Percentiles rank a stretch among this genome's conserved stretches.
Conservation (phyloP, 345 rosid genomes). For the Erysimum cheiranthoides region DNA sequence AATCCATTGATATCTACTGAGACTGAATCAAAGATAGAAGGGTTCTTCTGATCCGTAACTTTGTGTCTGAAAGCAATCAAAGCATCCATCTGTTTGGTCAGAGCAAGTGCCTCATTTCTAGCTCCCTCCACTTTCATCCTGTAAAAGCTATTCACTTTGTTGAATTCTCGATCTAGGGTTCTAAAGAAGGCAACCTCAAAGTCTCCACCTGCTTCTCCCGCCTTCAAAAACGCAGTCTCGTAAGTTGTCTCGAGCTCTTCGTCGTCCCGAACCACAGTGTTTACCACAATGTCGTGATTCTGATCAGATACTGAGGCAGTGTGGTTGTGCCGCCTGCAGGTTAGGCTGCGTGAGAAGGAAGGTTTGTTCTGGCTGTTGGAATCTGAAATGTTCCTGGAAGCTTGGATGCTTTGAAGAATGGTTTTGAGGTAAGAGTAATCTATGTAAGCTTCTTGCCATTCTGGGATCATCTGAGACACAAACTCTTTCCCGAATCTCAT, state of each 20-base stretch:
- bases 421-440: conserved; percentile 64
- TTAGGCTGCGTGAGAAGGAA: conserved; percentile 50
- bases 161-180: conserved; percentile 52
- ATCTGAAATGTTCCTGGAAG: conserved; percentile 42
- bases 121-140: conserved; percentile 32
- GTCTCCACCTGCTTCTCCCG: conserved; percentile 47
- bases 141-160: conserved; percentile 46
- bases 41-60: conserved; percentile 58
- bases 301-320: conserved; percentile 2
- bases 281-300: conserved; percentile 40
- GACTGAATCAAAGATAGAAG: conserved; percentile 4
- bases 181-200: conserved; percentile 49
- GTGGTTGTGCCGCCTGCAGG: conserved; percentile 31
- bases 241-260: conserved; percentile 20
- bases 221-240: conserved; percentile 46
- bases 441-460: conserved; percentile 86
- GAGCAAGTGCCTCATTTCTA: conserved; percentile 28
- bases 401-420: conserved; percentile 52
- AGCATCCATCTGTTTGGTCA: conserved; percentile 49
- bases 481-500: conserved; percentile 89
- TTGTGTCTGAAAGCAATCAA: conserved; percentile 66
- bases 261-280: conserved; percentile 29
- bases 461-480: conserved; percentile 67
- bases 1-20: conserved; percentile 34
- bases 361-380: conserved; percentile 34